A percentile compares a stretch with the other conserved stretches of the same genome.
These are phyloP conservation scores for Pseudocercospora cruenta DNA, from an alignment of 2,329 filamentous ascomycete genomes.

Conservation along the genomic window DNA sequence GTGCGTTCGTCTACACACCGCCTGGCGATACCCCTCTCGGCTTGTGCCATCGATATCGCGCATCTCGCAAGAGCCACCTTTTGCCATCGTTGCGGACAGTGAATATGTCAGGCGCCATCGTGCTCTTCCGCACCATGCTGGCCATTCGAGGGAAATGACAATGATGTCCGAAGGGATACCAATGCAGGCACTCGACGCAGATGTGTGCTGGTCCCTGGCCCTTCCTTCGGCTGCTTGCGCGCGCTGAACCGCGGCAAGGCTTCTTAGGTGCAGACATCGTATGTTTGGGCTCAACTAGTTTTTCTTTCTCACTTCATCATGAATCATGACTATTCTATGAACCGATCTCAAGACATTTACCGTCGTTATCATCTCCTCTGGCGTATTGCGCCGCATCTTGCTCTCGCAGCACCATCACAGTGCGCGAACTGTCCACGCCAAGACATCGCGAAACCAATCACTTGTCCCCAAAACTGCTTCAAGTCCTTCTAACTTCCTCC, in stretches of 20 bases:
- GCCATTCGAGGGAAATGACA: background rate
- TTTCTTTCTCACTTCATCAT: background rate
- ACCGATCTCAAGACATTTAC: background rate
- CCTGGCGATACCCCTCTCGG: background rate
- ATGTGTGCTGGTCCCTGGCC: conserved; percentile 11
- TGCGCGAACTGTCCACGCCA: background rate
- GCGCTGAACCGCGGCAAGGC: background rate
- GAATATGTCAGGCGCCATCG: background rate
- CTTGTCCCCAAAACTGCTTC: too few species aligned
- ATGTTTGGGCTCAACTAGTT: background rate
- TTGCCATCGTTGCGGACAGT: background rate
- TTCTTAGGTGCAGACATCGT: background rate
- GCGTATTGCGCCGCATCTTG: background rate
- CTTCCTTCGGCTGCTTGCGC: conserved; percentile 12
- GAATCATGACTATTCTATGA: background rate
- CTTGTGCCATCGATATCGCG: background rate
- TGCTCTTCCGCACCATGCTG: background rate
- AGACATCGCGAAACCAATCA: background rate
- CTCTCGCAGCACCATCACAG: background rate
- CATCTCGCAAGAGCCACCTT: background rate
- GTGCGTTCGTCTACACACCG: conserved; percentile 3
- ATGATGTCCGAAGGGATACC: background rate
- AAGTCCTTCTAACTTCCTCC: background rate
- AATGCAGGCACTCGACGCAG: background rate
- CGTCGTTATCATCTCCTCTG: background rate